Evolutionary conservation across 306 rosid genomes (phyloP).

Genomic region (Cucurbita maxima): DNA sequence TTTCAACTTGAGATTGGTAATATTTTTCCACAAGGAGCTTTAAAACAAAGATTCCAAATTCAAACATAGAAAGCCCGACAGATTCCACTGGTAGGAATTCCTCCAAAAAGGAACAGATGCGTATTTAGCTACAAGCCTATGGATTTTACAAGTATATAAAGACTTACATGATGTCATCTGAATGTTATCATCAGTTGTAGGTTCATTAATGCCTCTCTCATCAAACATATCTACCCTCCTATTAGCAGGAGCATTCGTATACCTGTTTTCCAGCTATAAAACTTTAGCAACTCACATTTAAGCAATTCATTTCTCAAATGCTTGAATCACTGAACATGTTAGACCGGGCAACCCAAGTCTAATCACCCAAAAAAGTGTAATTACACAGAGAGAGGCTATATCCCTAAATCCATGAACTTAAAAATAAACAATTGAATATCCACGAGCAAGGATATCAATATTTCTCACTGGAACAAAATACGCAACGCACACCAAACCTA

Average conservation of each 20-base stretch:
- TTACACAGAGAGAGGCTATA: background rate
- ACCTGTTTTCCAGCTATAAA: slow-evolving; percentile 41
- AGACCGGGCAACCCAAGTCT: background rate
- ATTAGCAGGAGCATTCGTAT: slow-evolving; percentile 65
- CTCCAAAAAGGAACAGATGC: background rate
- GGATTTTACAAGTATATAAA: background rate
- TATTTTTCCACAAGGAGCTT: no score
- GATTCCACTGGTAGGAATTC: background rate
- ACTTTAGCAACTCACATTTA: background rate
- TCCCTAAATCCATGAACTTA: background rate
- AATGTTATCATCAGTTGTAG: slow-evolving; percentile 67
- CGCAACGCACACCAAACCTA: no score
- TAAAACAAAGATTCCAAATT: background rate
- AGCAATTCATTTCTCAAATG: background rate
- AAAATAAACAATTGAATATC: background rate
- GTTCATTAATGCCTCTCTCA: slow-evolving; percentile 65
- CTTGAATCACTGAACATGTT: background rate
- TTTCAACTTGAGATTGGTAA: background rate
- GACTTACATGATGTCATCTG: slow-evolving; percentile 71
- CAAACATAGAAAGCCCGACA: background rate
- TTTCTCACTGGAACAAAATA: background rate
- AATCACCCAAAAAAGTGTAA: background rate
- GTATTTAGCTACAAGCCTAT: background rate
- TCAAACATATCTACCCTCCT: slow-evolving; percentile 87
- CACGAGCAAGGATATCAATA: background rate